phyloP scores from a whole-genome alignment of 2,329 filamentous ascomycete genomes.

The Colletotrichum truncatum region DNA sequence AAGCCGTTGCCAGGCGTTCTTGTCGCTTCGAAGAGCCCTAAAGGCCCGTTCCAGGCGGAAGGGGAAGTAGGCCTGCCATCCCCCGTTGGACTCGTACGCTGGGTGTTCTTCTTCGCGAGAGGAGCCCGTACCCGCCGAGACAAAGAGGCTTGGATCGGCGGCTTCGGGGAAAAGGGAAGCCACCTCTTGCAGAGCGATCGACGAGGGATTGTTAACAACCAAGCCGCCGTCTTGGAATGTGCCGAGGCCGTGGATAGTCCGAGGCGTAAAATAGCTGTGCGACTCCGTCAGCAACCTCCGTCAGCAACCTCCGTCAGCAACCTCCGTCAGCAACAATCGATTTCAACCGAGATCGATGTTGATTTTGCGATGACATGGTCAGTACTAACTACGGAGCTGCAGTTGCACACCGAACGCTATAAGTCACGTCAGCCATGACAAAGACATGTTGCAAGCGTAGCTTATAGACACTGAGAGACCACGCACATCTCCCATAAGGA shows the following conservation, averaged over 20 bases:
- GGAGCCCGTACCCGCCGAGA: slow-evolving; percentile 31
- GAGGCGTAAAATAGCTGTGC: slow-evolving; percentile 5
- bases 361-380: background rate
- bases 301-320: too few species aligned
- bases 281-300: too few species aligned
- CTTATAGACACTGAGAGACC: background rate
- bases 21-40: slow-evolving; percentile 20
- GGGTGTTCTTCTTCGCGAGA: too few species aligned
- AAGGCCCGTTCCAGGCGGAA: slow-evolving; percentile 9
- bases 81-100: background rate
- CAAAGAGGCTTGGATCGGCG: slow-evolving; percentile 32
- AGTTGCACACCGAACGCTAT: background rate
- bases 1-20: slow-evolving; percentile 26
- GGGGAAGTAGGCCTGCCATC: background rate
- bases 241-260: slow-evolving; percentile 20
- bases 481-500: background rate
- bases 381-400: background rate
- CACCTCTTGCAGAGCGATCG: slow-evolving; percentile 32
- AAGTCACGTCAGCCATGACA: background rate
- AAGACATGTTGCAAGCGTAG: background rate
- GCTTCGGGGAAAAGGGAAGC: slow-evolving; percentile 17
- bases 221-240: slow-evolving; percentile 34
- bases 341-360: too few species aligned
- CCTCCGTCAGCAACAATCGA: too few species aligned
- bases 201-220: slow-evolving; percentile 33